Evolutionary conservation across 768 basidiomycete genomes (phyloP).

Genomic region (Pleurotus djamor): DNA sequence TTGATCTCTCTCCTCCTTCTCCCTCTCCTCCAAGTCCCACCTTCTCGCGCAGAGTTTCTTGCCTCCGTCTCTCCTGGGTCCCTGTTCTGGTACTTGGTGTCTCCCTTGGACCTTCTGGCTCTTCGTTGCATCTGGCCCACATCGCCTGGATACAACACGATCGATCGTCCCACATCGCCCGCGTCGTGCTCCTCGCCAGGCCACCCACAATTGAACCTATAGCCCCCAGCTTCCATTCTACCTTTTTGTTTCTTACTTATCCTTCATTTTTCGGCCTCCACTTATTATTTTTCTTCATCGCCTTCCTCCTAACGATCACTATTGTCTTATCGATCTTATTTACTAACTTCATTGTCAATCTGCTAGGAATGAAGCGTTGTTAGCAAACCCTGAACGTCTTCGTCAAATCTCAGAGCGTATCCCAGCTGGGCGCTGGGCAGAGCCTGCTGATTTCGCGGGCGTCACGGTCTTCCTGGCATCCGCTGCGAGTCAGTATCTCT

Average conservation of each 20-base stretch:
- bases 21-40: too few relatives aligned
- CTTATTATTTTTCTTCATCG: not conserved
- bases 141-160: too few relatives aligned
- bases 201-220: too few relatives aligned
- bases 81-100: not conserved
- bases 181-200: too few relatives aligned
- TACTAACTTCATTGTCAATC: not conserved
- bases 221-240: too few relatives aligned
- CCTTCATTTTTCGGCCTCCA: not conserved
- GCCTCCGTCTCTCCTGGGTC: too few relatives aligned
- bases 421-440: conserved; percentile 71
- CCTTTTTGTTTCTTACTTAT: too few relatives aligned
- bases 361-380: conserved; percentile 44
- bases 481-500: conserved; percentile 67
- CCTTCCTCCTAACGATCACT: conserved; percentile 1
- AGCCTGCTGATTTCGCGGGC: conserved; percentile 73
- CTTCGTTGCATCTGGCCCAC: not conserved
- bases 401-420: conserved; percentile 76
- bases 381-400: conserved; percentile 58
- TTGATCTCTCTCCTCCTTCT: not conserved
- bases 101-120: not conserved
- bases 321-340: too few relatives aligned
- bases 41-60: too few relatives aligned
- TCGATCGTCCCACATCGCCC: too few relatives aligned
- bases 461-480: conserved; percentile 71